These are phyloP conservation scores for baker's yeast (Saccharomyces cerevisiae) DNA, from an alignment of 805 yeast genomes.

Conservation along the genomic window DNA sequence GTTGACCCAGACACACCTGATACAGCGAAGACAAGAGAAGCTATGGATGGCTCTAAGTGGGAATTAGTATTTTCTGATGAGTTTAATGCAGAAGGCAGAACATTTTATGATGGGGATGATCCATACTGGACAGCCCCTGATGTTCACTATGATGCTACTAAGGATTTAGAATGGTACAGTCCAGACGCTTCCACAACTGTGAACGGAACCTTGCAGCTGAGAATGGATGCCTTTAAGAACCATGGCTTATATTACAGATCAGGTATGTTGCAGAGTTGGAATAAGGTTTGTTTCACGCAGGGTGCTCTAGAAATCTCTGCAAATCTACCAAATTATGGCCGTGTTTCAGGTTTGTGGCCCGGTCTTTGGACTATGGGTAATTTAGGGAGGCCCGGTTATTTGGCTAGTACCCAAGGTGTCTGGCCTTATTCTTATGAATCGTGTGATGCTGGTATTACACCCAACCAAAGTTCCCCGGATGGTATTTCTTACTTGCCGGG, in stretches of 20 bases:
- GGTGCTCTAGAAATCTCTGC: constrained; percentile 71
- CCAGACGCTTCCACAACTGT: constrained; percentile 78
- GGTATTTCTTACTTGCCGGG: constrained; percentile 81
- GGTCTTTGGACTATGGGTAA: constrained; percentile 92
- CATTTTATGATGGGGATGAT: constrained; percentile 82
- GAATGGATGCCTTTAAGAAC: constrained; percentile 72
- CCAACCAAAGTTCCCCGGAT: constrained; percentile 80
- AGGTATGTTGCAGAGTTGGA: constrained; percentile 88
- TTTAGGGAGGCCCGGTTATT: constrained; percentile 79
- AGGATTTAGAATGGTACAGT: constrained; percentile 86
- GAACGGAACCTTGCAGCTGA: constrained; percentile 56
- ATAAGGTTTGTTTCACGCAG: constrained; percentile 76
- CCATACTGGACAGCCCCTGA: constrained; percentile 82
- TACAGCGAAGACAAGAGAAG: constrained; percentile 38
- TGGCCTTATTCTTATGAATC: constrained; percentile 85
- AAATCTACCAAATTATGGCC: constrained; percentile 66
- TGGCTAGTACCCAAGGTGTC: constrained; percentile 78
- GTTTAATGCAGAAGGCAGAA: constrained; percentile 77
- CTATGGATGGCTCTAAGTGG: constrained; percentile 61
- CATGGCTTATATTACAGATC: constrained; percentile 74
- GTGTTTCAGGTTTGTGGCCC: constrained; percentile 81
- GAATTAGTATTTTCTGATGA: constrained; percentile 77
- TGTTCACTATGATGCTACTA: constrained; percentile 73
- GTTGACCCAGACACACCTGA: constrained; percentile 55
- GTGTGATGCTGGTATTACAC: constrained; percentile 88